A percentile compares a stretch with the other conserved stretches of the same genome.
Evolutionary conservation across 2,329 filamentous ascomycete species (phyloP).

Genomic region (Didymella lethalis): DNA sequence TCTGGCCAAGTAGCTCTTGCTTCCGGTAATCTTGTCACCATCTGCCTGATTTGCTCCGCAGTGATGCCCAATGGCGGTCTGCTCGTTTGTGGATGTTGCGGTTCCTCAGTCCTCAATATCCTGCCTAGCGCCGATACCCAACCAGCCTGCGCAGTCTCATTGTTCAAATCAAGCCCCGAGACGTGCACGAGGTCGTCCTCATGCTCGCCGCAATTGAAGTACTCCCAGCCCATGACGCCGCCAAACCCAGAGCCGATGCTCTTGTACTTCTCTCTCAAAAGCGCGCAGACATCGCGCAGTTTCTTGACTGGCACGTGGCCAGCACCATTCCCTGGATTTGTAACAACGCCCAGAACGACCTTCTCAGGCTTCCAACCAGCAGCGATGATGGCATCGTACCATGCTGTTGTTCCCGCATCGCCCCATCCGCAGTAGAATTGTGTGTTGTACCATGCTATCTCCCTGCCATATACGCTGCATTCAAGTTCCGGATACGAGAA

Average conservation of each 20-base stretch:
- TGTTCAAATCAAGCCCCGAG: slow-evolving; percentile 29
- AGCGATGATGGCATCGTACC: slow-evolving; percentile 63
- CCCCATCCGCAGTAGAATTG: slow-evolving; percentile 97
- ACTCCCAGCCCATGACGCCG: slow-evolving; percentile 95
- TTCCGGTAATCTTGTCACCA: slow-evolving; percentile 44
- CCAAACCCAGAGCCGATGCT: slow-evolving; percentile 66
- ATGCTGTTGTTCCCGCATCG: slow-evolving; percentile 62
- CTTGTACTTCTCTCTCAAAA: slow-evolving; percentile 66
- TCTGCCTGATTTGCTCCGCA: slow-evolving; percentile 43
- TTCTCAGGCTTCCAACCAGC: slow-evolving; percentile 76
- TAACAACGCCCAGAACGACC: slow-evolving; percentile 82
- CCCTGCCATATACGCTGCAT: slow-evolving; percentile 41
- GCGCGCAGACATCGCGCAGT: slow-evolving; percentile 64
- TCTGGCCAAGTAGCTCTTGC: slow-evolving; percentile 50
- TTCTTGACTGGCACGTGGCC: slow-evolving; percentile 66
- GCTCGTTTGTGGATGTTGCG: slow-evolving; percentile 27
- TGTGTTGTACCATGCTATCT: slow-evolving; percentile 85
- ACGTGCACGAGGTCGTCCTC: slow-evolving; percentile 42
- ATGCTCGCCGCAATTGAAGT: slow-evolving; percentile 73
- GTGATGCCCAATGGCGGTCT: slow-evolving; percentile 36
- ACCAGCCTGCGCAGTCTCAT: slow-evolving; percentile 41
- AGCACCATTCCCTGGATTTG: slow-evolving; percentile 75
- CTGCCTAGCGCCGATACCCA: slow-evolving; percentile 76
- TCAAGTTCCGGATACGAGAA: slow-evolving; percentile 83
- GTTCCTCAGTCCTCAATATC: slow-evolving; percentile 46